Percentiles rank a stretch among this genome's conserved stretches.
Conservation (phyloP, 2,329 filamentous ascomycete species). For the Aspergillus tubingensis region DNA sequence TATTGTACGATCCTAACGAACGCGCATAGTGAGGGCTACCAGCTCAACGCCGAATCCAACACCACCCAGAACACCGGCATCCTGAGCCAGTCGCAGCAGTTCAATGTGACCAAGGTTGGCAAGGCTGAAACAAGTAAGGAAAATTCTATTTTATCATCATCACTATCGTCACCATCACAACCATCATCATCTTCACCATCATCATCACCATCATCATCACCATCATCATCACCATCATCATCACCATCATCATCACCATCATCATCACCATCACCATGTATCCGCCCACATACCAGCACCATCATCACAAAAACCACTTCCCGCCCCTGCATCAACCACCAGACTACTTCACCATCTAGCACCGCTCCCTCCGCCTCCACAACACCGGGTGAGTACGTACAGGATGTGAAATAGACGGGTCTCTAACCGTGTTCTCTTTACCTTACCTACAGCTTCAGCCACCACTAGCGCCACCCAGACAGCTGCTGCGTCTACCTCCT, state of each 20-base stretch:
- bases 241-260: constrained; percentile 5
- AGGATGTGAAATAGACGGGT: not conserved
- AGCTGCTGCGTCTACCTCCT: constrained; percentile 24
- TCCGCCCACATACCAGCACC: not conserved
- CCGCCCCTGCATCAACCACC: constrained; percentile 20
- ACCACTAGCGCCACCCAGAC: constrained; percentile 18
- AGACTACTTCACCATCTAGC: constrained; percentile 23
- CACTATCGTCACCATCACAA: constrained; percentile 10
- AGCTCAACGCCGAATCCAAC: constrained; percentile 45
- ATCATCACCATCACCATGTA: constrained; percentile 9
- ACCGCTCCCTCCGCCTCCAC: constrained; percentile 27
- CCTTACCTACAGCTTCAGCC: constrained; percentile 5
- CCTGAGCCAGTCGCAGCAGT: constrained; percentile 43
- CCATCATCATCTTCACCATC: constrained; percentile 1
- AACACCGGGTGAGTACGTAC: constrained; percentile 29
- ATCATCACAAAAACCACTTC: constrained; percentile 13
- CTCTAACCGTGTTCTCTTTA: constrained; percentile 13
- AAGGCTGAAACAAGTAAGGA: constrained; percentile 26
- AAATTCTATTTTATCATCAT: constrained; percentile 21
- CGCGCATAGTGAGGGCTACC: constrained; percentile 38
- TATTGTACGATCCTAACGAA: constrained; percentile 8
- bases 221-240: constrained; percentile 8
- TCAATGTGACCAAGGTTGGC: constrained; percentile 25
- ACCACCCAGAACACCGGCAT: constrained; percentile 40
- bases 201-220: constrained; percentile 7